Evolutionary conservation across 1,284 basidiomycete genomes (phyloP), one percentile per base, ranked within the genome.

Genomic region (Macrocystidia cucumis): DNA sequence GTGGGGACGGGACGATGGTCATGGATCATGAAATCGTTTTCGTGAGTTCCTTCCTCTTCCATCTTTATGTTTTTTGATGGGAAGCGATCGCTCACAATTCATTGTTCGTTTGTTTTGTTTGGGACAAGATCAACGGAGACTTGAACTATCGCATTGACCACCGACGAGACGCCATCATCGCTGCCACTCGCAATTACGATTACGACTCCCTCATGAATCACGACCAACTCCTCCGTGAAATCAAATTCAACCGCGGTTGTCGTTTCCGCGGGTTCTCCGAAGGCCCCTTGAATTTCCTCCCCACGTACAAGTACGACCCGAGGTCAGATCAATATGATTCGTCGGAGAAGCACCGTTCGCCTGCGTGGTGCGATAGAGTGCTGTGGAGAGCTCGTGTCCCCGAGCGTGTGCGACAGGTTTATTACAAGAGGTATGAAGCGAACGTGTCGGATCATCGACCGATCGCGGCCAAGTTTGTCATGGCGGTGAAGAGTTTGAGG

Each of bases 281-380:
- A 51, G 84, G 91, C 0, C 78, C 77, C 0, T 75, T 96, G 43
- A 74, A 65, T 0, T 96, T 93, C 51, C 54, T 73, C 12, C 93
- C 93, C 9, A 98, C 95, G 12, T 98, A 98, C 77, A 98, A 98
- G 61, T 98, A 96, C 60, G 89, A 97, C 54, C 76, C 73, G 1
- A 65, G 73, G 3, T 80, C 87, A 4, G 57, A 74, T 51, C 73
- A 79, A 41, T 98, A 89, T 52, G 95, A 98, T 54, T 68, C 82
- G 2, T 89, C 84, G 1, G 89, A 91, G 52, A 98, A 98, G 57
- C 72, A 75, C 14, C 77, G 95, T 0, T 72, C 82, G 5, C 95
- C 93, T 1, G 91, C 93, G 0, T 98, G 93, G 91, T 98, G 95
- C 59, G 95, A 98, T 57, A 78, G 95, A 5, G 76, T 98, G 14